phyloP scores from a whole-genome alignment of 345 rosid species.

The Linum tenue region DNA sequence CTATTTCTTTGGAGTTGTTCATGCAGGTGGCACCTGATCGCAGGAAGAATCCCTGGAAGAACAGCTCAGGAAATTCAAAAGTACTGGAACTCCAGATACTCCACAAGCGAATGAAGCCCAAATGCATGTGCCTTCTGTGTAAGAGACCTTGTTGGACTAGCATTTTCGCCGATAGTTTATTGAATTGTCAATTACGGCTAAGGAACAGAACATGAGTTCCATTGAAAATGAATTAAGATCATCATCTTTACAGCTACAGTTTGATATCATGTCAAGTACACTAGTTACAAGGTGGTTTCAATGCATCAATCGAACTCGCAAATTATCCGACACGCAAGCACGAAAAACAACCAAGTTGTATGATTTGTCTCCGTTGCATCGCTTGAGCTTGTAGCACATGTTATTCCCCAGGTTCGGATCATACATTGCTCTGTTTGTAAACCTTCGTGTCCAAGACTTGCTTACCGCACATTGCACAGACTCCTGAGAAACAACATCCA shows the following conservation, averaged over 20 bases:
- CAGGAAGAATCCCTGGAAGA: conserved; percentile 67
- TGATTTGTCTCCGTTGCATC: too few species aligned
- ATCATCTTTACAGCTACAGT: too few species aligned
- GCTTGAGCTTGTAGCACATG: too few species aligned
- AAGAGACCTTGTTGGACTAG: background rate
- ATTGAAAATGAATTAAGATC: too few species aligned
- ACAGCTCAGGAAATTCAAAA: conserved; percentile 48
- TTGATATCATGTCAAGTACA: too few species aligned
- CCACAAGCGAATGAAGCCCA: conserved; percentile 25
- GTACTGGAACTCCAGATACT: conserved; percentile 44
- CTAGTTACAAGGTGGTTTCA: too few species aligned
- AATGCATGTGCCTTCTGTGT: background rate
- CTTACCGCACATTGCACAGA: conserved; percentile 98
- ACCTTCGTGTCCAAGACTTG: conserved; percentile 96
- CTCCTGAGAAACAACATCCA: conserved; percentile 40
- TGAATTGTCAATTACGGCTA: too few species aligned
- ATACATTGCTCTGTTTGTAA: conserved; percentile 94
- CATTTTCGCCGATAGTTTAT: background rate
- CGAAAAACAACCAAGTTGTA: too few species aligned
- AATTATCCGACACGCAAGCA: too few species aligned
- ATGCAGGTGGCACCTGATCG: conserved; percentile 55
- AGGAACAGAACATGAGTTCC: too few species aligned
- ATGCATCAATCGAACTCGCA: too few species aligned
- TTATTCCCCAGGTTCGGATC: conserved; percentile 2
- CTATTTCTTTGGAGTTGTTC: background rate